Evolutionary conservation across 495 filamentous ascomycete species (phyloP), one percentile per base, ranked within the genome.

Genomic region (Penicillium lividum): DNA sequence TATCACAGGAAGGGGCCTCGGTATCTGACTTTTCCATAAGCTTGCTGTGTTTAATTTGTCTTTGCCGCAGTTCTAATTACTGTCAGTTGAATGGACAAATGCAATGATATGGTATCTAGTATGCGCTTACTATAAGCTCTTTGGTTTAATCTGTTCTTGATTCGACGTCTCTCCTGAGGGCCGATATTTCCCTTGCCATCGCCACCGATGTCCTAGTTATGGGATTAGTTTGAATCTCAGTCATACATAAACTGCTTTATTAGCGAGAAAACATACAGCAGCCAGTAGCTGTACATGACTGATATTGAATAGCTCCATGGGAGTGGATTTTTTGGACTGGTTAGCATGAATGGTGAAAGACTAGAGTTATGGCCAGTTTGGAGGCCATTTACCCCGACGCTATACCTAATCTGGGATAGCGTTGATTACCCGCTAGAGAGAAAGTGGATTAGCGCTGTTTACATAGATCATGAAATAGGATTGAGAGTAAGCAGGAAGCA

Each of bases 341-440:
- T 10, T 34, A 10, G 33, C 33, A 8, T 34, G 33, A 34, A 34
- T 0, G 33, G n/a, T n/a, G n/a, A n/a, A n/a, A 34, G 33, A 10
- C 33, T 7, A 34, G 11, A 34, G 33, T 34, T 34, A 43, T 43
- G 8, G 18, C 8, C 40, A n/a, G n/a, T n/a, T n/a, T n/a, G 40
- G 40, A 43, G 40, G 15, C 40, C 15, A 16, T 43, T 43, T 22
- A 43, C 8, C 2, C 40, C 40, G 15, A 18, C 40, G 11, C 45
- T 29, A 30, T 28, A 15, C 22, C 45, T 2, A 9, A 48, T 27
- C 4, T 4, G 45, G 45, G 29, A 7, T 48, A 48, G 45, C 45
- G 9, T 29, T 30, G 45, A 15, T 48, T 48, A 48, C 45, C 45
- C 45, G 45, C 45, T 48, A 48, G 45, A n/a, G 45, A 28, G 45